Evolutionary conservation across 305 asterid genomes (phyloP).

Genomic region (Fraxinus floribunda): DNA sequence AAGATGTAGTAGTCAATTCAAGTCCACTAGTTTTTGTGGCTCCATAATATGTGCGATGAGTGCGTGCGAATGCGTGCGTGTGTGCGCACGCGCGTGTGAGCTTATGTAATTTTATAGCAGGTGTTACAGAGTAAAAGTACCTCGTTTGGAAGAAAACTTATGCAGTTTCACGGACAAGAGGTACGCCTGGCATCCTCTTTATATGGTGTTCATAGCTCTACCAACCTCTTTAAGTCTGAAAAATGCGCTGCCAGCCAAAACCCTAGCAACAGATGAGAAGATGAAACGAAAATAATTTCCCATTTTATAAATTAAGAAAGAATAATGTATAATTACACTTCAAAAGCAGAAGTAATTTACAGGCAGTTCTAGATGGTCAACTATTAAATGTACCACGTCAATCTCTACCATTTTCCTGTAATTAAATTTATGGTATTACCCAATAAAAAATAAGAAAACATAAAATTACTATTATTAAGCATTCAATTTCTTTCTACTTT

Average conservation of each 20-base stretch:
- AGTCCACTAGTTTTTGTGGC: neutral
- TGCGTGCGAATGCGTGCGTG: neutral
- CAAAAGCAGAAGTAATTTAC: neutral
- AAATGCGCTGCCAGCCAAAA: constrained; percentile 12
- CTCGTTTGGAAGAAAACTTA: constrained; percentile 37
- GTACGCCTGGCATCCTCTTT: constrained; percentile 86
- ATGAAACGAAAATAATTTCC: neutral
- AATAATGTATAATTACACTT: neutral
- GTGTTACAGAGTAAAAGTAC: neutral
- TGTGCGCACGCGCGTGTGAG: neutral
- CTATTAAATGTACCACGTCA: neutral
- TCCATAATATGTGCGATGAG: neutral
- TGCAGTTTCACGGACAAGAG: constrained; percentile 78
- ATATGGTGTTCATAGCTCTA: constrained; percentile 43
- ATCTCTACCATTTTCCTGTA: neutral
- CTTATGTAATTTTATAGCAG: neutral
- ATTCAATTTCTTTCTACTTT: neutral
- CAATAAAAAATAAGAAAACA: neutral
- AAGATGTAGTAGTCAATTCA: neutral
- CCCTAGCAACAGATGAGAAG: neutral
- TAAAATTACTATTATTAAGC: neutral
- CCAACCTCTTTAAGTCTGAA: constrained; percentile 4
- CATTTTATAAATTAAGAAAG: neutral
- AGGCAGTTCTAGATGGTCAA: neutral
- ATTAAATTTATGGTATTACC: neutral